These are phyloP conservation scores for Coccomyxa sp. DNA, from an alignment of 139 green algal species.

Conservation along the genomic window DNA sequence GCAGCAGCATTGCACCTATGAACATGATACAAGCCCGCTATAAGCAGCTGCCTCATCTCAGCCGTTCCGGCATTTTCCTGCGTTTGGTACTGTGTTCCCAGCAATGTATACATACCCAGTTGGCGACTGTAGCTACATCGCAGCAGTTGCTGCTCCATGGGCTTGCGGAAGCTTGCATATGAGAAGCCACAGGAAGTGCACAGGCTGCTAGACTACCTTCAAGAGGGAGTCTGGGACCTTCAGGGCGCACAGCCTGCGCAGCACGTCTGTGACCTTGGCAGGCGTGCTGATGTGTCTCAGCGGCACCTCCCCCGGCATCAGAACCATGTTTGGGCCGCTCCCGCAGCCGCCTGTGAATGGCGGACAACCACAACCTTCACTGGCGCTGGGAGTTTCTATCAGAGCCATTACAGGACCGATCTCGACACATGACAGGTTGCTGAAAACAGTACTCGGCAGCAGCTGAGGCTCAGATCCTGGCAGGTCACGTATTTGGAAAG, in stretches of 20 bases:
- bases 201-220: too few relatives aligned
- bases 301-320: constrained; percentile 30
- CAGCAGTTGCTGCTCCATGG: too few relatives aligned
- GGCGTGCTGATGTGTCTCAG: constrained; percentile 40
- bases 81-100: too few relatives aligned
- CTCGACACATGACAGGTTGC: neutral
- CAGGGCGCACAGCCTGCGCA: constrained; percentile 17
- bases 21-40: neutral
- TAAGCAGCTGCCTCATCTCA: neutral
- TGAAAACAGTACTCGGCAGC: neutral
- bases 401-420: neutral
- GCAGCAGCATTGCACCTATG: neutral
- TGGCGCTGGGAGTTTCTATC: too few relatives aligned
- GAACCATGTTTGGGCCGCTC: constrained; percentile 53
- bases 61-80: too few relatives aligned
- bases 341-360: constrained; percentile 29
- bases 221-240: constrained; percentile 30
- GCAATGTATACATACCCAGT: too few relatives aligned
- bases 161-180: too few relatives aligned
- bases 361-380: neutral
- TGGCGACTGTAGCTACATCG: too few relatives aligned
- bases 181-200: too few relatives aligned
- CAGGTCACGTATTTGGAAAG: too few relatives aligned
- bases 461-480: too few relatives aligned
- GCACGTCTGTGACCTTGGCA: constrained; percentile 24